phyloP scores from a whole-genome alignment of 2,329 filamentous ascomycete genomes.

The Nemania sp. region DNA sequence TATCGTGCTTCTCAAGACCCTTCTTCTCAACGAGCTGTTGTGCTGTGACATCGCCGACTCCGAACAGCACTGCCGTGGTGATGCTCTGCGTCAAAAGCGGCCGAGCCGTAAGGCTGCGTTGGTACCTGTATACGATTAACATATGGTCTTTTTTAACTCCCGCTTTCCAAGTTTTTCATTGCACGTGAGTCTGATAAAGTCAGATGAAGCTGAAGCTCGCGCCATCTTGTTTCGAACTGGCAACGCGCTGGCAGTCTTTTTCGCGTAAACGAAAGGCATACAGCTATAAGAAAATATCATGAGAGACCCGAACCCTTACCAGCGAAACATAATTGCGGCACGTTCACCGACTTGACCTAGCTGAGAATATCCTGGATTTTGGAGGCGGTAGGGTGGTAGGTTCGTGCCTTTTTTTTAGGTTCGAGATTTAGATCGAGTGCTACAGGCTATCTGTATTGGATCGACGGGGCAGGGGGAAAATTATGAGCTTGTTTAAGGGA shows the following conservation, averaged over 20 bases:
- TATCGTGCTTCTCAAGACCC: slow-evolving; percentile 76
- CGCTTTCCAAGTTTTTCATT: too few relatives aligned
- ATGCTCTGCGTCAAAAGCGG: slow-evolving; percentile 89
- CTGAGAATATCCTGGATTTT: too few relatives aligned
- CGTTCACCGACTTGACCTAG: slow-evolving; percentile 12
- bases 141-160: background rate
- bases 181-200: too few relatives aligned
- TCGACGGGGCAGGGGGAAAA: background rate
- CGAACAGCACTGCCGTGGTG: slow-evolving; percentile 90
- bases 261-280: background rate
- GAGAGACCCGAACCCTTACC: slow-evolving; percentile 29
- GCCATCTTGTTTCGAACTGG: background rate
- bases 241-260: background rate
- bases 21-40: slow-evolving; percentile 88
- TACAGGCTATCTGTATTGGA: slow-evolving; percentile 4
- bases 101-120: slow-evolving; percentile 75
- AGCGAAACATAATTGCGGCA: slow-evolving; percentile 38
- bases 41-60: slow-evolving; percentile 85
- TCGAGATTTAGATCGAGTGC: slow-evolving; percentile 10
- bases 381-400: slow-evolving; percentile 11
- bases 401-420: background rate
- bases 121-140: slow-evolving; percentile 67
- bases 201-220: too few relatives aligned
- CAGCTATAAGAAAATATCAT: background rate
- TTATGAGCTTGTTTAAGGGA: background rate